Evolutionary conservation across 83 land plant genomes (phyloP).

Genomic region (Thuja plicata): DNA sequence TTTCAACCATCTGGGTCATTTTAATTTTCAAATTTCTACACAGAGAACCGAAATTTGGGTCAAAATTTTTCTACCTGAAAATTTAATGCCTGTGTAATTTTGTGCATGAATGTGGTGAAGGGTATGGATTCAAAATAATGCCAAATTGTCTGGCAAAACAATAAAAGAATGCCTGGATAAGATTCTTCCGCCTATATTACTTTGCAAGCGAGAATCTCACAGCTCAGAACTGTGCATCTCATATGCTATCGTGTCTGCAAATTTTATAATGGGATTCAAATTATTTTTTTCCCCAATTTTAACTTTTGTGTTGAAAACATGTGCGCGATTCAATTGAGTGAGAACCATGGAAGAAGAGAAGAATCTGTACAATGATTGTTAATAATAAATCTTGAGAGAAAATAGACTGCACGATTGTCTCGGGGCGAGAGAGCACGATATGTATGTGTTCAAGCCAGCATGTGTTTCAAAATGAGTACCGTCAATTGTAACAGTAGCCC

Average conservation of each 20-base stretch:
- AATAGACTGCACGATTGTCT: not conserved
- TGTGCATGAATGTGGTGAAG: not conserved
- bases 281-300: not conserved
- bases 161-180: not conserved
- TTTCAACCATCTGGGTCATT: too few relatives aligned
- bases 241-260: not conserved
- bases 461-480: not conserved
- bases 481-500: not conserved
- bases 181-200: conserved; percentile 1
- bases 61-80: too few relatives aligned
- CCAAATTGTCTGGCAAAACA: not conserved
- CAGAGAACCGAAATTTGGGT: too few relatives aligned
- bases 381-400: not conserved
- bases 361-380: not conserved
- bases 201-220: not conserved
- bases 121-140: not conserved
- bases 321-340: not conserved
- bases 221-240: not conserved
- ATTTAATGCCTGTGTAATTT: not conserved
- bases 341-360: not conserved
- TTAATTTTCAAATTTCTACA: too few relatives aligned
- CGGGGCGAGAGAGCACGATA: not conserved
- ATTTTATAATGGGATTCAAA: not conserved
- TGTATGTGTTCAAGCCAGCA: not conserved
- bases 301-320: not conserved